These are phyloP conservation scores for Helminthosporium solani DNA, from an alignment of 2,329 filamentous ascomycete species.

Conservation along the genomic window DNA sequence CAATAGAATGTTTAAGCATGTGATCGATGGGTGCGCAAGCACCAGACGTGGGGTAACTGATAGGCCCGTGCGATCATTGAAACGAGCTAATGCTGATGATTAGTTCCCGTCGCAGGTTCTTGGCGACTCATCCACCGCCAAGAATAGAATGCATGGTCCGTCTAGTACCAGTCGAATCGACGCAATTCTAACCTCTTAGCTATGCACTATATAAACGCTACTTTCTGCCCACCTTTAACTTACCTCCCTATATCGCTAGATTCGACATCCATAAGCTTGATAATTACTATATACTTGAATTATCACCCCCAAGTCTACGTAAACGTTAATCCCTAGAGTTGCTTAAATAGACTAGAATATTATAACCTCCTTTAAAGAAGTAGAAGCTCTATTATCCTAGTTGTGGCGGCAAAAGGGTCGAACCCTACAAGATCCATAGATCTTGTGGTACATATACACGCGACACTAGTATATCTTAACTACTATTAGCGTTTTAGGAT, in stretches of 20 bases:
- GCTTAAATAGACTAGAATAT: constrained; percentile 9
- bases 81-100: not conserved
- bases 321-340: constrained; percentile 14
- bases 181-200: no score
- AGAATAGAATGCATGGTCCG: constrained; percentile 4
- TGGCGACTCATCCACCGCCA: constrained; percentile 8
- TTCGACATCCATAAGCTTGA: constrained; percentile 4
- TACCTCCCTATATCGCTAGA: constrained; percentile 3
- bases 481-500: constrained; percentile 19
- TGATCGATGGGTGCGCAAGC: constrained; percentile 1
- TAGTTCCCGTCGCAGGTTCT: no score
- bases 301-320: constrained; percentile 7
- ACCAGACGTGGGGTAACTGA: not conserved
- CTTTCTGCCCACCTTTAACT: constrained; percentile 9
- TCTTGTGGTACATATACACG: no score
- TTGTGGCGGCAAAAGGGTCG: no score
- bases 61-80: not conserved
- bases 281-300: constrained; percentile 15
- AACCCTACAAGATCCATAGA: no score
- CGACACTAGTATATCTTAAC: constrained; percentile 11
- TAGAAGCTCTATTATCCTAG: constrained; percentile 9
- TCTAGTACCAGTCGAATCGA: constrained; percentile 2
- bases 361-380: constrained; percentile 10
- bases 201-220: constrained; percentile 11
- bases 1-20: not conserved